Evolutionary conservation across 1,284 basidiomycete species (phyloP).

Genomic region (Sporisorium sorghi): DNA sequence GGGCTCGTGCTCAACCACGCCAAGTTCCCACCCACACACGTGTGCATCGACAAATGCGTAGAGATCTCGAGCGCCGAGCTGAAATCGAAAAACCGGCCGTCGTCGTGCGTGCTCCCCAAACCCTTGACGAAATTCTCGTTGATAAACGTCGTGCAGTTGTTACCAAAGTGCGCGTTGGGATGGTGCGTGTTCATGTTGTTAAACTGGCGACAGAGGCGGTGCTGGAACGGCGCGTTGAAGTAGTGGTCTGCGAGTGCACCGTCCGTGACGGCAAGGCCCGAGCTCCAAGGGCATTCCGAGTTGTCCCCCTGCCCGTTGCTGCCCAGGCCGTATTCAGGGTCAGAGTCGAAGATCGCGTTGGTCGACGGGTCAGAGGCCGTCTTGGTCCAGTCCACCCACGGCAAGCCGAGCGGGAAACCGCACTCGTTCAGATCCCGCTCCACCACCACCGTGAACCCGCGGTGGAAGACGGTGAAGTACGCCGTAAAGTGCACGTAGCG

Average conservation of each 20-base stretch:
- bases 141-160: conserved; percentile 39
- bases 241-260: conserved; percentile 24
- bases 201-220: conserved; percentile 42
- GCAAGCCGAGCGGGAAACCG: conserved; percentile 24
- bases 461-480: conserved; percentile 37
- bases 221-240: conserved; percentile 39
- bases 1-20: conserved; percentile 28
- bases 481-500: conserved; percentile 47
- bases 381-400: conserved; percentile 44
- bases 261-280: conserved; percentile 22
- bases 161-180: conserved; percentile 25
- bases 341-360: conserved; percentile 14
- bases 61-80: conserved; percentile 34
- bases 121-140: conserved; percentile 20
- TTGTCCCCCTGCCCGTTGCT: conserved; percentile 24
- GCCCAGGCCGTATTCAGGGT: conserved; percentile 25
- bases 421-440: conserved; percentile 37
- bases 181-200: conserved; percentile 27
- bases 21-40: conserved; percentile 31
- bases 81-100: conserved; percentile 40
- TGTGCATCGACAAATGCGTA: conserved; percentile 35
- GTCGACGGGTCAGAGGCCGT: conserved; percentile 14
- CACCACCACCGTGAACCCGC: conserved; percentile 24
- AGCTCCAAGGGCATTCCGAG: conserved; percentile 19
- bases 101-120: conserved; percentile 16